Base-by-base conservation (phyloP, 108 stramenopile genomes). In the Conticribra guillardii region DNA sequence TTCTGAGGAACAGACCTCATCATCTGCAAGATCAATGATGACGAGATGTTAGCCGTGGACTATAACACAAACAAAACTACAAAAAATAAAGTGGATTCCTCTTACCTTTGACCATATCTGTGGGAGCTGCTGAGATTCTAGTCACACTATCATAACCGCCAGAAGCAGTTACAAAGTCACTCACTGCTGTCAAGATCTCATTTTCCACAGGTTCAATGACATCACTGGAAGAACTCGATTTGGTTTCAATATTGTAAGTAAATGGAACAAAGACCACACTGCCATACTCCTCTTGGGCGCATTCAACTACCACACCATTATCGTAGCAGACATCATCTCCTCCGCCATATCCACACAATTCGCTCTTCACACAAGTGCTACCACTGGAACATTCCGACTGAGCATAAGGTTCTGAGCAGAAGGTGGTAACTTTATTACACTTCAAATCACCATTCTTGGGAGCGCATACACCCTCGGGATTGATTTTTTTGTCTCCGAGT, bases 41-140 rank as follows among this genome's bases (percentile, higher is more conserved):
- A 23, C 44, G 37, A 46, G 17, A 33, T 32, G 29, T 7, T 49
- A 17, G 33, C 22, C n/a, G 46, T 46, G 46, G n/a, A 50, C 15
- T 31, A 17, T 27, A 15, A 44, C 41, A 17, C 1, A 44, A 16
- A n/a, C 2, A 24, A 19, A 23, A 34, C 41, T 49, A 49, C 24
- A 27, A 53, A 21, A 30, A 37, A 34, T 2, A 44, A 4, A 21
- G 55, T 15, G 17, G 1, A 33, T 37, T 28, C 17, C 11, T 9
- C 75, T 63, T 53, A 76, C 75, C 67, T 28, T 60, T 62, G 47
- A 76, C 56, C 24, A 30, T 28, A 69, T 76, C 75, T 0, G 46
- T 28, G 17, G 67, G 75, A 28, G 50, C 47, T 23, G 75, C 53
- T 5, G 75, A 69, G 14, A 76, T 63, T 19, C 75, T 58, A 18